Evolutionary conservation across 306 rosid genomes (phyloP).

Genomic region (Prunus salicina): DNA sequence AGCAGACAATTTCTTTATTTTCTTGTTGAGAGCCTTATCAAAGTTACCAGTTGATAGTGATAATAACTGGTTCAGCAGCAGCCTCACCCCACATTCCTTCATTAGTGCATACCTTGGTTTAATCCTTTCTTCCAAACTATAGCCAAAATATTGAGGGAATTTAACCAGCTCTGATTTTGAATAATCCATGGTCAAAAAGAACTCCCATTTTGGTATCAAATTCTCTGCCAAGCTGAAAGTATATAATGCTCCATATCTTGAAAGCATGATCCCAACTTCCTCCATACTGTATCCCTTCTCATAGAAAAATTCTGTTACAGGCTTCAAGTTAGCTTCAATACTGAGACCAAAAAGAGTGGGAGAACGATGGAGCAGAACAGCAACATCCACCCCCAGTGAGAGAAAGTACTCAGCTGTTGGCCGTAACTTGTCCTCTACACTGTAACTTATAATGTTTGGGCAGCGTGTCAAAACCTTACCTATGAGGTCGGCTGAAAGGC

Average conservation of each 20-base stretch:
- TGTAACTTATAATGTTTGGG: conserved; percentile 72
- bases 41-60: conserved; percentile 56
- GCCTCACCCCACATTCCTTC: conserved; percentile 51
- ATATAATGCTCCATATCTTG: conserved; percentile 73
- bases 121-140: conserved; percentile 71
- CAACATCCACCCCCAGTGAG: conserved; percentile 82
- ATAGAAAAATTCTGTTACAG: conserved; percentile 69
- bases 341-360: conserved; percentile 84
- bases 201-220: conserved; percentile 80
- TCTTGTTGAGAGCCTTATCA: conserved; percentile 47
- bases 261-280: conserved; percentile 76
- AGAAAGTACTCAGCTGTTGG: conserved; percentile 74
- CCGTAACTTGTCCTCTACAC: conserved; percentile 81
- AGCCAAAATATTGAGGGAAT: conserved; percentile 89
- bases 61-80: conserved; percentile 74
- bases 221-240: conserved; percentile 69
- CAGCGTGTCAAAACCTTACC: conserved; percentile 84
- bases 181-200: conserved; percentile 71
- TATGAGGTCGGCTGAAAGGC: conserved; percentile 62
- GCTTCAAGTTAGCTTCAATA: conserved; percentile 74
- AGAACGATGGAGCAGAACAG: conserved; percentile 55
- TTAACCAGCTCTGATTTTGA: conserved; percentile 65
- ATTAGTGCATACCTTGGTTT: conserved; percentile 76
- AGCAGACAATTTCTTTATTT: conserved; percentile 46
- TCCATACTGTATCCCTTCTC: conserved; percentile 66